phyloP scores from a whole-genome alignment of 805 yeast genomes.

The Saccharomycopsis sp. region DNA sequence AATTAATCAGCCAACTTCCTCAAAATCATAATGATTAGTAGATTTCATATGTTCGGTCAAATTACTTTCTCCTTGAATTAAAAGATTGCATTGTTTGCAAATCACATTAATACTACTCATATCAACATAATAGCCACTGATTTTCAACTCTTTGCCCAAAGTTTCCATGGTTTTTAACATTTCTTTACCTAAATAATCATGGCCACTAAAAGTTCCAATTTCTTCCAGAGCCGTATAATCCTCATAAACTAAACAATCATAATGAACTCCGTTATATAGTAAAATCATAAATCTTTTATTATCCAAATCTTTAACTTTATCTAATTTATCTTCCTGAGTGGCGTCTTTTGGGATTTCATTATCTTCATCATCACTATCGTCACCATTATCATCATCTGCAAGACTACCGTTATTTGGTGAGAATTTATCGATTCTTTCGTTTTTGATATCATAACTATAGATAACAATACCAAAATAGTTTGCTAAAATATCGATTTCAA shows the following conservation, averaged over 20 bases:
- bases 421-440: constrained; percentile 46
- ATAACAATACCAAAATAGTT: constrained; percentile 41
- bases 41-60: constrained; percentile 53
- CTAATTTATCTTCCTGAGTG: constrained; percentile 13
- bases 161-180: constrained; percentile 29
- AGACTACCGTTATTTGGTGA: too few species aligned
- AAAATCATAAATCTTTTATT: constrained; percentile 37
- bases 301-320: constrained; percentile 4
- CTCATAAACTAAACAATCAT: constrained; percentile 45
- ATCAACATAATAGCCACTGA: constrained; percentile 52
- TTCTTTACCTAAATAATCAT: constrained; percentile 24
- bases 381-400: constrained; percentile 12
- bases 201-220: constrained; percentile 26
- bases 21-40: constrained; percentile 49
- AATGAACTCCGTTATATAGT: constrained; percentile 63
- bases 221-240: background rate
- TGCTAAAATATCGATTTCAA: constrained; percentile 57
- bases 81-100: constrained; percentile 44
- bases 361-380: background rate
- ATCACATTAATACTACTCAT: constrained; percentile 46
- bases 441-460: constrained; percentile 54
- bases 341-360: background rate
- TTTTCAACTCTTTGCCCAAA: constrained; percentile 32
- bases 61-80: constrained; percentile 51
- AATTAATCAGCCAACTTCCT: background rate